Percentiles rank a stretch among this genome's conserved stretches.
These are phyloP conservation scores for Venturiaceae sp. DNA, from an alignment of 2,329 filamentous ascomycete species.

Conservation along the genomic window DNA sequence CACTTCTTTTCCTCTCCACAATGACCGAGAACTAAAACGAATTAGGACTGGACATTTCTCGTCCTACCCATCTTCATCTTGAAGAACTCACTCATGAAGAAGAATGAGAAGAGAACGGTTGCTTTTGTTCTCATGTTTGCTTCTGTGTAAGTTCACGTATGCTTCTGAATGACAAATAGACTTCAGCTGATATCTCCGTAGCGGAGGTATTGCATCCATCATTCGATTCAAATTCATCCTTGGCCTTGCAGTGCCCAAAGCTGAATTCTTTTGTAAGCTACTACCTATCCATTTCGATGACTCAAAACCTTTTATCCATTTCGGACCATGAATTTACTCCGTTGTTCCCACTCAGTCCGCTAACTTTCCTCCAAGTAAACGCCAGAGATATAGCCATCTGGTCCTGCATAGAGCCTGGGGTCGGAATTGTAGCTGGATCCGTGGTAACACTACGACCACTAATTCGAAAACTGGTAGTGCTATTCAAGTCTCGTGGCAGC, in stretches of 20 bases:
- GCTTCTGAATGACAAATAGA: not conserved
- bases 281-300: not conserved
- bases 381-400: slow-evolving; percentile 4
- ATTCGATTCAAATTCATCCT: slow-evolving; percentile 1
- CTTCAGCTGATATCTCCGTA: too few relatives aligned
- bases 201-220: not conserved
- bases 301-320: too few relatives aligned
- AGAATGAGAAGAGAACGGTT: not conserved
- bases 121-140: not conserved
- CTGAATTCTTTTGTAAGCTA: not conserved
- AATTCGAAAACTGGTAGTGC: not conserved
- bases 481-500: not conserved
- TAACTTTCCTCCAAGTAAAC: not conserved
- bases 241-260: not conserved
- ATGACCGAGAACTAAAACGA: not conserved
- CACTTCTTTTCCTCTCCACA: too few relatives aligned
- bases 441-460: slow-evolving; percentile 1
- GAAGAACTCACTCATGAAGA: not conserved
- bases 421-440: slow-evolving; percentile 3
- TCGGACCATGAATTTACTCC: too few relatives aligned
- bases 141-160: not conserved
- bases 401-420: slow-evolving; percentile 3
- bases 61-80: not conserved
- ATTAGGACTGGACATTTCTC: not conserved
- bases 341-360: too few relatives aligned